Evolutionary conservation across 1,284 basidiomycete species (phyloP), one percentile per base, ranked within the genome.

Genomic region (Mrakiaceae sp.): DNA sequence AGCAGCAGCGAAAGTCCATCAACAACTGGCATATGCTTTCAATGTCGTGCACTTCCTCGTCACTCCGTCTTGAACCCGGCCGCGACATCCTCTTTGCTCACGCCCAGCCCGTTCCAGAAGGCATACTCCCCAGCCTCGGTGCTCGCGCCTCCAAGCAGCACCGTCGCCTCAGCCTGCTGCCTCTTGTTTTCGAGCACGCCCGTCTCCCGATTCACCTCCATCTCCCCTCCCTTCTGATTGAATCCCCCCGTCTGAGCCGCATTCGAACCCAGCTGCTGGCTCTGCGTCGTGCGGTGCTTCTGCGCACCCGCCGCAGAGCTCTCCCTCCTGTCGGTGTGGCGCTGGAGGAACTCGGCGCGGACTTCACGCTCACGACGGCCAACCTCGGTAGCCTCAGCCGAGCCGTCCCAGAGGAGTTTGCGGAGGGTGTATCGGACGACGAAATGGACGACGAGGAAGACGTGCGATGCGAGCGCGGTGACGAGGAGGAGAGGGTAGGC

Each of bases 401-500:
- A 86, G 9, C 84, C 85, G 63, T 80, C 79, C 90, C 90, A 93
- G 67, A 87, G 75, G 39, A 86, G 73, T 67, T 83, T 80, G 75
- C 89, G 87, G n/a, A 89, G 78, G 40, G 89, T 68, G 69, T 85
- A 86, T 16, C 84, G 78, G 63, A 91, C 82, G n/a, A 82, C 67
- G 16, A 78, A 79, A 5, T 85, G 81, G 57, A 88, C 72, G 46
- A 90, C 69, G 67, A 91, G 78, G 76, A 85, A 92, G n/a, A 81
- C 85, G 74, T 95, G 92, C 52, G 84, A 87, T 11, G 90, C 86
- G 3, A 82, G 80, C 54, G 95, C 80, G 1, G 90, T 87, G 51
- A 91, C 79, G 47, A 93, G 77, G 39, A 86, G 76, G 40, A 90
- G 85, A 16, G 83, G 84, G 62, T 84, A 70, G 11, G 93, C 74